These are phyloP conservation scores for Orbilia brochopaga DNA, from an alignment of 2,329 filamentous ascomycete species.

Conservation along the genomic window DNA sequence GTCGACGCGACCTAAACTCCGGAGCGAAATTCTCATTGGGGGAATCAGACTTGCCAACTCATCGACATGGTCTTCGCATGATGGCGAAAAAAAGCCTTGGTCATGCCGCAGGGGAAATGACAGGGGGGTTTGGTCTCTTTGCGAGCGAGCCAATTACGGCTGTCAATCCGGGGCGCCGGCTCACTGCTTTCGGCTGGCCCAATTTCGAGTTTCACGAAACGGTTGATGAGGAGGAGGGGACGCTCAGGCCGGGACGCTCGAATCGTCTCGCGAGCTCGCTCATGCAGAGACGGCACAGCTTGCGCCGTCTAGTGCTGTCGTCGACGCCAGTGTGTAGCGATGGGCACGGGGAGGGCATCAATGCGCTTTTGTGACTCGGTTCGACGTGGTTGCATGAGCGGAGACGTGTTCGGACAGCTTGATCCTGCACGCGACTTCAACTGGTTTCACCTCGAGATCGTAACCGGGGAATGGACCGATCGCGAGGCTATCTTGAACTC, in stretches of 20 bases:
- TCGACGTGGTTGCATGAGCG: neutral
- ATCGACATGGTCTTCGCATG: constrained; percentile 50
- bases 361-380: constrained; percentile 36
- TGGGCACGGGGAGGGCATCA: constrained; percentile 38
- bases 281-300: constrained; percentile 41
- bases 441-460: constrained; percentile 16
- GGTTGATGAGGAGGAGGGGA: constrained; percentile 11
- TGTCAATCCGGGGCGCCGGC: constrained; percentile 24
- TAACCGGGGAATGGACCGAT: neutral
- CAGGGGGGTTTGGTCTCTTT: constrained; percentile 16
- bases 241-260: constrained; percentile 26
- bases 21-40: constrained; percentile 24
- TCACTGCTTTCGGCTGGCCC: constrained; percentile 34
- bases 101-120: constrained; percentile 33
- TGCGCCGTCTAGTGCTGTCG: too few species aligned
- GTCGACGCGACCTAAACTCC: constrained; percentile 25
- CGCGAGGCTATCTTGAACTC: neutral
- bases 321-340: neutral
- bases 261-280: constrained; percentile 18
- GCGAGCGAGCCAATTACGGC: constrained; percentile 43
- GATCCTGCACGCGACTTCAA: neutral
- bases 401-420: constrained; percentile 37
- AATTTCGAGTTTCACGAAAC: constrained; percentile 38
- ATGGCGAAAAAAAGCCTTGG: constrained; percentile 15
- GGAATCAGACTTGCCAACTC: constrained; percentile 38